Base-by-base conservation (phyloP, 805 yeast genomes). In the Wickerhamomyces ciferrii region DNA sequence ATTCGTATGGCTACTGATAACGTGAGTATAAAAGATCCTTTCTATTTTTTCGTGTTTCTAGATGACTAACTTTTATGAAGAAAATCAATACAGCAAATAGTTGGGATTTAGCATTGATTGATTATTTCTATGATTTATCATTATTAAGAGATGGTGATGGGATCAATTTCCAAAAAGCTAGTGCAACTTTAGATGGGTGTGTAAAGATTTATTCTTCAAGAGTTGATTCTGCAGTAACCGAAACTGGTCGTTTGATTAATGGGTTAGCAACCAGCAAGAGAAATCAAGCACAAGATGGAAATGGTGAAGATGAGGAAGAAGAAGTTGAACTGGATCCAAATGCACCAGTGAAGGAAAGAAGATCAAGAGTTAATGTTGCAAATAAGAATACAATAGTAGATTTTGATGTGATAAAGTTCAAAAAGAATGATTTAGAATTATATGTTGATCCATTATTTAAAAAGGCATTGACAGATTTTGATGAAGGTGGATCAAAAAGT, bases 151-250 rank as follows among this genome's bases (percentile, higher is more conserved):
- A 85, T 48, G 86, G 90, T 7, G 88, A 86, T 51, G 75, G 80
- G 27, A 87, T 91, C 58, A 89, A 89, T 62, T 91, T 92, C 63
- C 96, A 88, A 63, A 81, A 83, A 55, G 97, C 97, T 0, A 81
- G 92, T 0, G 89, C 95, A 2, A 88, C 97, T 0, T 68, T 92
- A 18, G 97, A 91, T 57, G 97, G 97, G 1, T 91, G 97, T 70
- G 92, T 91, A 32, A 90, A 90, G 67, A 87, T 91, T 43, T 91
- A 92, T 61, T 80, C 91, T 9, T 86, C 95, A 14, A 78, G 98
- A 56, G 90, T 91, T n/a, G 97, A 91, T 58, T 85, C 96, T 0
- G 96, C 88, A 0, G 95, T 91, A 2, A 83, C 85, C 4, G 97
- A 91, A 57, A 90, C 97, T 0, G 95, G 96, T 2, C 81, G 82